These are phyloP conservation scores for Cenococcum geophilum DNA, from an alignment of 495 filamentous ascomycete species.

Conservation along the genomic window DNA sequence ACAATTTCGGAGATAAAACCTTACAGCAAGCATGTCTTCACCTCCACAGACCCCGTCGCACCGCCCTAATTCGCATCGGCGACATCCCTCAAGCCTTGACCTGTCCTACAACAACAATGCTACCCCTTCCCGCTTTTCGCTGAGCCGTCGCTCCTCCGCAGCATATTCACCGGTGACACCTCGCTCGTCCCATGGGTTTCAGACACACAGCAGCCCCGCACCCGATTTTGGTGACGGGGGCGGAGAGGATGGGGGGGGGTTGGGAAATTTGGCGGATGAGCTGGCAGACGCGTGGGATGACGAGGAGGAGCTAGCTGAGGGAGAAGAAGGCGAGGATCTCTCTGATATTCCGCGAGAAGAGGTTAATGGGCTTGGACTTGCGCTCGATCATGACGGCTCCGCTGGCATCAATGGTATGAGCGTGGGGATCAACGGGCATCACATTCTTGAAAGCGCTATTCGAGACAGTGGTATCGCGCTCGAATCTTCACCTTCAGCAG, in stretches of 20 bases:
- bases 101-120: slow-evolving; percentile 38
- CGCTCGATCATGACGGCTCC: slow-evolving; percentile 32
- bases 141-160: slow-evolving; percentile 31
- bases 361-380: slow-evolving; percentile 13
- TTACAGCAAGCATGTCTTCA: slow-evolving; percentile 42
- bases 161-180: slow-evolving; percentile 54
- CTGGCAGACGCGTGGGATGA: slow-evolving; percentile 55
- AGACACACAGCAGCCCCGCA: slow-evolving; percentile 38
- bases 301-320: slow-evolving; percentile 40
- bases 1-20: background rate
- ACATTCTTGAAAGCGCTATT: background rate
- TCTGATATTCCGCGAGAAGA: slow-evolving; percentile 17
- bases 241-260: slow-evolving; percentile 46
- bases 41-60: slow-evolving; percentile 61
- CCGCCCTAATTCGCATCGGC: slow-evolving; percentile 42
- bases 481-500: slow-evolving; percentile 20
- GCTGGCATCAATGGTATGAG: slow-evolving; percentile 9
- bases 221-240: slow-evolving; percentile 35
- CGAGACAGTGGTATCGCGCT: slow-evolving; percentile 28
- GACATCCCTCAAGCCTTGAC: slow-evolving; percentile 58
- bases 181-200: slow-evolving; percentile 44
- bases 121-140: slow-evolving; percentile 44
- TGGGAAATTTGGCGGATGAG: slow-evolving; percentile 82
- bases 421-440: slow-evolving; percentile 3
- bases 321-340: slow-evolving; percentile 45